A percentile compares a stretch with the other conserved stretches of the same genome.
Evolutionary conservation across 257 asterid species (phyloP).

Genomic region (Jacaranda copaia): DNA sequence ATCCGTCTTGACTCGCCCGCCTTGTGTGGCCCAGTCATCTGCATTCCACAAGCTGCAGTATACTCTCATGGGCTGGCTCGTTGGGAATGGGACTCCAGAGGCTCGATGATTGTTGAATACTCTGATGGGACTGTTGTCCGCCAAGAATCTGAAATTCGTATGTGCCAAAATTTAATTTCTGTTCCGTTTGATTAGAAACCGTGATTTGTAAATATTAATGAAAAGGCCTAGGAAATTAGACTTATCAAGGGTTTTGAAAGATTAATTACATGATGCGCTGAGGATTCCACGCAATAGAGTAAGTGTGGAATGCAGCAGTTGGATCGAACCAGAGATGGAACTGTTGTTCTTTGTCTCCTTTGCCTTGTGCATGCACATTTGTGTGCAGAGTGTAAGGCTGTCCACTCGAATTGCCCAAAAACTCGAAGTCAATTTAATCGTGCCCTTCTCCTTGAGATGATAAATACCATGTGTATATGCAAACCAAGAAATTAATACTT

Average conservation of each 20-base stretch:
- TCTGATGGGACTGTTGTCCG: not conserved
- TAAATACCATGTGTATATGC: not conserved
- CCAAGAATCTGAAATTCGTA: not conserved
- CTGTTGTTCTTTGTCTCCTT: conserved; percentile 28
- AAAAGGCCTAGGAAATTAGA: no score
- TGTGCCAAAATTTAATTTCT: no score
- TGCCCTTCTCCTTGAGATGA: conserved; percentile 21
- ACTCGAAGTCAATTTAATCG: conserved; percentile 32
- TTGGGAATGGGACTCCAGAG: not conserved
- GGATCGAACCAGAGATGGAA: conserved; percentile 38
- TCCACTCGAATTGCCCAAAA: conserved; percentile 17
- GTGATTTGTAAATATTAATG: no score
- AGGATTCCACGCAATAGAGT: conserved; percentile 30
- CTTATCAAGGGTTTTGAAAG: not conserved
- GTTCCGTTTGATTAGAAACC: not conserved
- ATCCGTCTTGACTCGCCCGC: conserved; percentile 1
- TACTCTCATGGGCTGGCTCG: not conserved
- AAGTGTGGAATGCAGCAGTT: conserved; percentile 27
- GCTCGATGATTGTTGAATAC: not conserved
- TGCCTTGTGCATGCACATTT: conserved; percentile 18
- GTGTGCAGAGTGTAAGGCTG: conserved; percentile 31
- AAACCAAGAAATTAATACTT: no score
- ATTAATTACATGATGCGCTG: conserved; percentile 20
- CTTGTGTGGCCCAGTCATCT: conserved; percentile 8
- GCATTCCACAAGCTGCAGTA: conserved; percentile 10